phyloP scores from a whole-genome alignment of 805 yeast species.

The Limtongia smithiae region DNA sequence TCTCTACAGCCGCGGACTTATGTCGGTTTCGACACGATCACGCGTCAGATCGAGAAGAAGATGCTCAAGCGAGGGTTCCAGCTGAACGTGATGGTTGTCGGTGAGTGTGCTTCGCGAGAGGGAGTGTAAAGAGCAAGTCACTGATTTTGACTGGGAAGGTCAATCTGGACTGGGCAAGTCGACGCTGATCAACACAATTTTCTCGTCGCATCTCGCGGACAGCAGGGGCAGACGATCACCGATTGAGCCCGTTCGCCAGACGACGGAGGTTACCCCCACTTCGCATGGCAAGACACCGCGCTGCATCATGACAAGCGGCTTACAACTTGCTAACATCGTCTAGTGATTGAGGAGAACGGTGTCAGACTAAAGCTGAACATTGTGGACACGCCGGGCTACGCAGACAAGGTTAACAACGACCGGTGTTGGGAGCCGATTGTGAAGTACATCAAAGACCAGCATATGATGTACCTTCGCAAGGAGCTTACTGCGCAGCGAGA shows the following conservation, averaged over 20 bases:
- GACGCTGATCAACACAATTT: conserved; percentile 84
- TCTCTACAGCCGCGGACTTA: conserved; percentile 61
- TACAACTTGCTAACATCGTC: not conserved
- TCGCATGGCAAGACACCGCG: conserved; percentile 28
- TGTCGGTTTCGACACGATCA: conserved; percentile 96
- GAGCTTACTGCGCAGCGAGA: conserved; percentile 82
- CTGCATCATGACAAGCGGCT: not conserved
- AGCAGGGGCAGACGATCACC: conserved; percentile 68
- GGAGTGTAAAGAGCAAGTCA: not conserved
- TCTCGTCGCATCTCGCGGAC: conserved; percentile 73
- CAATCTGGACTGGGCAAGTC: conserved; percentile 92
- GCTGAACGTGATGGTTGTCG: conserved; percentile 91
- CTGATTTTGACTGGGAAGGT: conserved; percentile 25
- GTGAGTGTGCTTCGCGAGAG: conserved; percentile 24
- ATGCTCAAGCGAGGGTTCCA: conserved; percentile 89
- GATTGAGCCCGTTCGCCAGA: conserved; percentile 72
- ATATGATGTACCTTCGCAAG: conserved; percentile 81
- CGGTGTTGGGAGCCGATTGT: conserved; percentile 88
- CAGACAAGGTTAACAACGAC: conserved; percentile 78
- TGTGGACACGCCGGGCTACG: conserved; percentile 97
- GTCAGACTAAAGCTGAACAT: conserved; percentile 82
- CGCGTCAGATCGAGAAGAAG: conserved; percentile 90
- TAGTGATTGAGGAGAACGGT: conserved; percentile 70
- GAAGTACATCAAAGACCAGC: conserved; percentile 81
- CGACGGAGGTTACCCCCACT: conserved; percentile 41